A percentile compares a stretch with the other conserved stretches of the same genome.
Evolutionary conservation across 495 filamentous ascomycete species (phyloP).

Genomic region (Recurvomyces mirabilis): DNA sequence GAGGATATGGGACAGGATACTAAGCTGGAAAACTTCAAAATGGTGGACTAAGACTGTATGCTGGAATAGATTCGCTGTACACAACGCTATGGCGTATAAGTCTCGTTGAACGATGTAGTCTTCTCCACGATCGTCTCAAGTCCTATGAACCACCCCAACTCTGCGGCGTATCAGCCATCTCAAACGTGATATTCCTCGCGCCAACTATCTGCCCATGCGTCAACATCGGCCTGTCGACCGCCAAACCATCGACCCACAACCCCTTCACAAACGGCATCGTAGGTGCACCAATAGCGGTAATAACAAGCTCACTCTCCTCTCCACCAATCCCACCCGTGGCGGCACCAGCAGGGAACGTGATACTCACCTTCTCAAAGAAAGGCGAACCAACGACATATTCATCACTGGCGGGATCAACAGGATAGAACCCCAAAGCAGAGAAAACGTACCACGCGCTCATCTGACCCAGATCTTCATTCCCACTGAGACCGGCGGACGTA

Average conservation of each 20-base stretch:
- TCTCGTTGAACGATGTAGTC: no score
- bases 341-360: slow-evolving; percentile 12
- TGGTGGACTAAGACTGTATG: no score
- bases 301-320: slow-evolving; percentile 9
- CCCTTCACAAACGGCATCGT: slow-evolving; percentile 18
- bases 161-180: slow-evolving; percentile 19
- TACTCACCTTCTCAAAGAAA: slow-evolving; percentile 17
- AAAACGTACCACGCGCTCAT: slow-evolving; percentile 20
- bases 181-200: slow-evolving; percentile 12
- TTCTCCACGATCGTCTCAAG: no score
- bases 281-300: slow-evolving; percentile 13
- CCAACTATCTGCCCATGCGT: slow-evolving; percentile 13
- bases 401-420: slow-evolving; percentile 15
- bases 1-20: no score
- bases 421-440: slow-evolving; percentile 20
- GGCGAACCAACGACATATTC: slow-evolving; percentile 19
- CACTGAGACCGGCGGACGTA: slow-evolving; percentile 14
- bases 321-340: slow-evolving; percentile 14
- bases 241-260: slow-evolving; percentile 12
- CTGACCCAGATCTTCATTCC: slow-evolving; percentile 22
- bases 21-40: no score
- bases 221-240: slow-evolving; percentile 16
- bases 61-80: no score
- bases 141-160: no score
- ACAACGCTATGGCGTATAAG: no score